Evolutionary conservation across 345 rosid species (phyloP).

Genomic region (Clausena lansium): DNA sequence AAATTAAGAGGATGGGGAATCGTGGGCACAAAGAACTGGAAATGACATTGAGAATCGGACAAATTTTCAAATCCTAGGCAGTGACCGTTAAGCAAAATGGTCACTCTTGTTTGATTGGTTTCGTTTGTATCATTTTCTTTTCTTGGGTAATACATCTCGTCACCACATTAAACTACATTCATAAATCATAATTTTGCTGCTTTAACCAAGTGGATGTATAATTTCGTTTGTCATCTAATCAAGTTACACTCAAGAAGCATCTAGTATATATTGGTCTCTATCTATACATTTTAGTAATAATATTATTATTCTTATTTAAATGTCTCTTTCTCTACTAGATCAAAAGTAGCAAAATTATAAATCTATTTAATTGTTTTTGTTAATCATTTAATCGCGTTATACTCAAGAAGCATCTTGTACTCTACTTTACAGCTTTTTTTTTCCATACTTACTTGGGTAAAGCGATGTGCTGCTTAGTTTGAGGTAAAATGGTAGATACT

Average conservation of each 20-base stretch:
- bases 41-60: not conserved
- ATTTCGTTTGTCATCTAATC: not conserved
- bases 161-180: not conserved
- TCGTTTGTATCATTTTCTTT: constrained; percentile 1
- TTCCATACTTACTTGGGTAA: not conserved
- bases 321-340: not conserved
- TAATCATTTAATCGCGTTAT: not conserved
- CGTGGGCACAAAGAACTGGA: not conserved
- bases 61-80: not conserved
- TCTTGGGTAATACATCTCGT: not conserved
- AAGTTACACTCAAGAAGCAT: not conserved
- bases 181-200: constrained; percentile 1
- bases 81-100: constrained; percentile 1
- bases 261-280: not conserved
- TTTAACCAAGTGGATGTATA: not conserved
- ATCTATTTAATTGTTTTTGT: too few species aligned
- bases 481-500: not conserved
- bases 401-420: not conserved
- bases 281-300: not conserved
- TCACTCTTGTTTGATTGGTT: not conserved
- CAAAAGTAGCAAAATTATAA: too few species aligned
- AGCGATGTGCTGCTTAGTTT: not conserved
- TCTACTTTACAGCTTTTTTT: not conserved
- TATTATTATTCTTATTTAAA: too few species aligned
- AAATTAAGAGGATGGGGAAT: not conserved